Evolutionary conservation across 108 stramenopile genomes (phyloP).

Genomic region (Nitzschia putrida): DNA sequence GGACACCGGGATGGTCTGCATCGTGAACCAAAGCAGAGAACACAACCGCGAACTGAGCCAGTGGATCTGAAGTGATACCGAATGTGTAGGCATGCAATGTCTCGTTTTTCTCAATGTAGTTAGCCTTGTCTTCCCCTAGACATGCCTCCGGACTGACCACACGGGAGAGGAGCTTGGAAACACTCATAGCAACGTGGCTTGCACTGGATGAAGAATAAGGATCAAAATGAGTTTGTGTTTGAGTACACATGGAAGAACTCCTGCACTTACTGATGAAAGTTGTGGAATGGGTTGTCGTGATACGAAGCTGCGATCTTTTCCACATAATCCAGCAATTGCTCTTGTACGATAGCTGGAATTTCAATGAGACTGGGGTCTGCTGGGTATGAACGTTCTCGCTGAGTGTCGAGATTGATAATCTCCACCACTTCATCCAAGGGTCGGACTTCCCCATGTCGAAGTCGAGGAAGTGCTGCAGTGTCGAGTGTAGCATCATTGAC

Average conservation of each 20-base stretch:
- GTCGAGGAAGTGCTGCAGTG: too few relatives aligned
- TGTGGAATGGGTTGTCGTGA: slow-evolving; percentile 2
- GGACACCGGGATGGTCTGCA: not conserved
- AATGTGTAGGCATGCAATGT: not conserved
- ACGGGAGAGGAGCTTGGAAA: slow-evolving; percentile 1
- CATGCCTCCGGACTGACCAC: not conserved
- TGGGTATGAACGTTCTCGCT: not conserved
- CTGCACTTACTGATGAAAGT: not conserved
- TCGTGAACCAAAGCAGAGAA: not conserved
- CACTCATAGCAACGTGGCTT: not conserved
- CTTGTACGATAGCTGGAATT: not conserved
- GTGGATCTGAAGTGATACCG: not conserved
- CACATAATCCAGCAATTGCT: slow-evolving; percentile 33
- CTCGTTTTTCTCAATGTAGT: not conserved
- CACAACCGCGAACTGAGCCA: slow-evolving; percentile 1
- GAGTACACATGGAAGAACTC: too few relatives aligned
- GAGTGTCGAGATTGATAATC: slow-evolving; percentile 21
- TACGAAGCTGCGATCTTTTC: slow-evolving; percentile 27
- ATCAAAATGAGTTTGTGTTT: too few relatives aligned
- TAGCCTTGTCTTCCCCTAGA: not conserved
- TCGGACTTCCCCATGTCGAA: too few relatives aligned
- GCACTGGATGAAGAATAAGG: not conserved
- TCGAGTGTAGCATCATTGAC: not conserved
- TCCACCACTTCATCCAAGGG: slow-evolving; percentile 19
- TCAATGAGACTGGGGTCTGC: slow-evolving; percentile 2